These are phyloP conservation scores for Fusarium virguliforme DNA, from an alignment of 2,329 filamentous ascomycete genomes.

Conservation along the genomic window DNA sequence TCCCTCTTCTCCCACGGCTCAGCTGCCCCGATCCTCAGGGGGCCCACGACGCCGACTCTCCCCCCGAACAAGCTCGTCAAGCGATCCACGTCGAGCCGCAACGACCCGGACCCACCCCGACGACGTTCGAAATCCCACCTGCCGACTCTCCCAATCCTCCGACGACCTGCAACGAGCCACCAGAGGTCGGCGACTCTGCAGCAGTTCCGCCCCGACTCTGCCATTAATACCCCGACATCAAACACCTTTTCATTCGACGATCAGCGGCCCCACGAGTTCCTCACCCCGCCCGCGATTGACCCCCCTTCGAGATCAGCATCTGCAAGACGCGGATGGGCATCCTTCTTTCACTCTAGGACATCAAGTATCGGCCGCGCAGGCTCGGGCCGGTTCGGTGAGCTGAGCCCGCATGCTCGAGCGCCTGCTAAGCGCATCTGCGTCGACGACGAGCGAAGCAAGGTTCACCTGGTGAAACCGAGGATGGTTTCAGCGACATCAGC, in stretches of 20 bases:
- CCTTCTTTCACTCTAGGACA: slow-evolving; percentile 69
- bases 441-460: slow-evolving; percentile 46
- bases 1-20: slow-evolving; percentile 79
- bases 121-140: slow-evolving; percentile 73
- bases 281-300: slow-evolving; percentile 50
- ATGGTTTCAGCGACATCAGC: slow-evolving; percentile 54
- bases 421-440: slow-evolving; percentile 52
- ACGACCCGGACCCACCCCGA: slow-evolving; percentile 61
- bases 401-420: slow-evolving; percentile 48
- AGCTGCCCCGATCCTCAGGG: slow-evolving; percentile 72
- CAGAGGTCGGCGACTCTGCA: slow-evolving; percentile 82
- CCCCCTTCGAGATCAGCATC: slow-evolving; percentile 37
- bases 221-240: slow-evolving; percentile 47
- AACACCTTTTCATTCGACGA: slow-evolving; percentile 58
- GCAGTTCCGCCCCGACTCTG: slow-evolving; percentile 60
- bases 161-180: slow-evolving; percentile 84
- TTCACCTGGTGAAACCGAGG: slow-evolving; percentile 58
- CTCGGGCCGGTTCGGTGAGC: slow-evolving; percentile 50
- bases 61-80: slow-evolving; percentile 86
- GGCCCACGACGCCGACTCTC: slow-evolving; percentile 61
- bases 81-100: slow-evolving; percentile 72
- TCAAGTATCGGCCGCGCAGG: slow-evolving; percentile 45
- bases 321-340: slow-evolving; percentile 63
- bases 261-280: slow-evolving; percentile 52
- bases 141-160: slow-evolving; percentile 76